Percentiles rank a stretch among this genome's conserved stretches.
Conservation (phyloP, 2,329 filamentous ascomycete species). For the Ophiosphaerella narmari region DNA sequence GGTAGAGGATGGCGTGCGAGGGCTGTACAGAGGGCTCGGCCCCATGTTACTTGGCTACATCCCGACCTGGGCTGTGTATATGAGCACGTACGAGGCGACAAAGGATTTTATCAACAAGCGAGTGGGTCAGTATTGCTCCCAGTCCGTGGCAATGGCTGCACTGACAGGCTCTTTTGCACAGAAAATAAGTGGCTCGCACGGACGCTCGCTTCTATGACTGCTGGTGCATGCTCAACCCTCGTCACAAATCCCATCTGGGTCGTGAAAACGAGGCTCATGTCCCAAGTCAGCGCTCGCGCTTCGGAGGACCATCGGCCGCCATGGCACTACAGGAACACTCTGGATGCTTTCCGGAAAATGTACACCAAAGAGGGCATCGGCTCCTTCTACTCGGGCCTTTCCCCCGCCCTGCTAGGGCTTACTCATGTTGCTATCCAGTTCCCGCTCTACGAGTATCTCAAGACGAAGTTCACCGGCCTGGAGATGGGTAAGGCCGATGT, state of each 20-base stretch:
- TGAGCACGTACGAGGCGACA: conserved; percentile 92
- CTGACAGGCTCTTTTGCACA: conserved; percentile 15
- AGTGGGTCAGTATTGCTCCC: conserved; percentile 51
- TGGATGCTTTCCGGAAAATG: conserved; percentile 95
- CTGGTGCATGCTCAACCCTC: conserved; percentile 89
- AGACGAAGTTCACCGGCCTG: conserved; percentile 85
- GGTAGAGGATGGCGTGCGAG: conserved; percentile 83
- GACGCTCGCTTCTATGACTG: conserved; percentile 87
- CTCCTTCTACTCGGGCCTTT: conserved; percentile 94
- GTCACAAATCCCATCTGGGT: conserved; percentile 99
- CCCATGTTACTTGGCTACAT: conserved; percentile 95
- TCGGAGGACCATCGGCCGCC: conserved; percentile 64
- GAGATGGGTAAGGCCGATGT: conserved; percentile 75
- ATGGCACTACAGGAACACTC: conserved; percentile 89
- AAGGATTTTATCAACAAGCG: conserved; percentile 73
- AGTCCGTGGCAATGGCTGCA: background rate
- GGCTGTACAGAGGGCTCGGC: conserved; percentile 90
- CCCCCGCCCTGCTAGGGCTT: conserved; percentile 86
- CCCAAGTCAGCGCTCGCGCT: conserved; percentile 71
- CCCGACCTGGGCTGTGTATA: conserved; percentile 97
- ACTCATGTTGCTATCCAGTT: conserved; percentile 98
- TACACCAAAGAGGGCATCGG: conserved; percentile 84
- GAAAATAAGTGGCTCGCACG: conserved; percentile 79
- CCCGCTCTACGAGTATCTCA: conserved; percentile 91
- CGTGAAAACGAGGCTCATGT: conserved; percentile 98